Evolutionary conservation across 345 rosid genomes (phyloP).

Genomic region (Ceriops zippeliana): DNA sequence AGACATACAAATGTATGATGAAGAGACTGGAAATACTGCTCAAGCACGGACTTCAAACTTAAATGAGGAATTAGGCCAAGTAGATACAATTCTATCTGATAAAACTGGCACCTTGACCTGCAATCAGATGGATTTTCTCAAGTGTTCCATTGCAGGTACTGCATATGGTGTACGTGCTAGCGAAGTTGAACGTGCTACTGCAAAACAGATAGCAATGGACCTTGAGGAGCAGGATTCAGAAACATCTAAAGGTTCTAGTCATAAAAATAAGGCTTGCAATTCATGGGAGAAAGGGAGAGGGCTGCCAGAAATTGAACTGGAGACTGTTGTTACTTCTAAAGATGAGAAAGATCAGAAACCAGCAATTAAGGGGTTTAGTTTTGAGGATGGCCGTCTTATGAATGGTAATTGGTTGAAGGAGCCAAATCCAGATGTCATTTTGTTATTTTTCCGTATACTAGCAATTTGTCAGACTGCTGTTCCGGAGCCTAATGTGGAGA

Average conservation of each 20-base stretch:
- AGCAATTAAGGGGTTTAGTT: conserved; percentile 77
- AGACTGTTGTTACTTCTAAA: conserved; percentile 46
- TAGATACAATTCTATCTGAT: conserved; percentile 93
- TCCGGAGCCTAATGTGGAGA: conserved; percentile 79
- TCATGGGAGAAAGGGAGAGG: conserved; percentile 40
- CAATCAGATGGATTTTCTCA: conserved; percentile 97
- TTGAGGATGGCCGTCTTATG: conserved; percentile 76
- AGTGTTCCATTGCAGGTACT: conserved; percentile 89
- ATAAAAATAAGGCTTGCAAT: conserved; percentile 22
- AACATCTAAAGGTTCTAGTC: conserved; percentile 30
- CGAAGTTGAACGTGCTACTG: conserved; percentile 92
- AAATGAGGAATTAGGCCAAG: conserved; percentile 97
- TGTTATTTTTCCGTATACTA: conserved; percentile 69
- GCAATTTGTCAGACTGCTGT: conserved; percentile 97
- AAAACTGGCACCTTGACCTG: conserved; percentile 99
- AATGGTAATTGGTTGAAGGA: conserved; percentile 80
- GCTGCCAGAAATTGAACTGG: conserved; percentile 70
- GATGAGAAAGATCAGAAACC: conserved; percentile 42
- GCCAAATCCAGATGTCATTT: conserved; percentile 51
- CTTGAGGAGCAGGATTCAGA: conserved; percentile 57
- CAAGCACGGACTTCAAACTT: conserved; percentile 92
- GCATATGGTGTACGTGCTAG: conserved; percentile 66
- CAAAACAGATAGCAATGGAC: conserved; percentile 79
- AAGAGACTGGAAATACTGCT: conserved; percentile 79
- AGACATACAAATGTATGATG: conserved; percentile 84